These are phyloP conservation scores for Euphorbia tirucalli DNA, from an alignment of 345 rosid genomes.

Conservation along the genomic window DNA sequence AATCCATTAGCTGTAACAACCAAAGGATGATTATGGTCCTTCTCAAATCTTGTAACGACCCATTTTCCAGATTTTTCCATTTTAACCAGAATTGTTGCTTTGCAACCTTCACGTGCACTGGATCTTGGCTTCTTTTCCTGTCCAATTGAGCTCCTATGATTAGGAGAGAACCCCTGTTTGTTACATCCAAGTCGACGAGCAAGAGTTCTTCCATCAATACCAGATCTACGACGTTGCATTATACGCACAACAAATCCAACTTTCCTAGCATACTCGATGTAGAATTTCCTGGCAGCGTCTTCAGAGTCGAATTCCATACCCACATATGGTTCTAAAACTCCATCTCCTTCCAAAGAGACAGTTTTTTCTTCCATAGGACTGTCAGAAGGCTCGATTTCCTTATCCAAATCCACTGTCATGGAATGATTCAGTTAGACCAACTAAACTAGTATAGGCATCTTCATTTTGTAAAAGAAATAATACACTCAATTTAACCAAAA, in stretches of 20 bases:
- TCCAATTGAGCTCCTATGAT: constrained; percentile 36
- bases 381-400: constrained; percentile 30
- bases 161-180: constrained; percentile 76
- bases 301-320: constrained; percentile 84
- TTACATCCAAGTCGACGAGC: constrained; percentile 85
- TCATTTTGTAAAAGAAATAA: background rate
- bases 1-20: constrained; percentile 44
- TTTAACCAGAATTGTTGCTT: constrained; percentile 71
- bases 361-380: constrained; percentile 38
- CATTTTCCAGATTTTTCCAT: constrained; percentile 81
- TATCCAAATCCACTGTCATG: constrained; percentile 51
- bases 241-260: constrained; percentile 69
- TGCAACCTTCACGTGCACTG: constrained; percentile 81
- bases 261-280: constrained; percentile 57
- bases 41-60: constrained; percentile 75
- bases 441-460: background rate
- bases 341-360: constrained; percentile 32
- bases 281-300: constrained; percentile 65
- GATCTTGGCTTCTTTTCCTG: constrained; percentile 54
- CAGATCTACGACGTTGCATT: constrained; percentile 82
- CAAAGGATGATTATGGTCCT: constrained; percentile 75
- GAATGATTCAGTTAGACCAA: constrained; percentile 6
- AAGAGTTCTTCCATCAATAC: constrained; percentile 71
- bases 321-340: constrained; percentile 54
- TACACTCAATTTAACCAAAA: background rate